Conservation (phyloP, 2,329 filamentous ascomycete species). For the Aspergillus fischeri region DNA sequence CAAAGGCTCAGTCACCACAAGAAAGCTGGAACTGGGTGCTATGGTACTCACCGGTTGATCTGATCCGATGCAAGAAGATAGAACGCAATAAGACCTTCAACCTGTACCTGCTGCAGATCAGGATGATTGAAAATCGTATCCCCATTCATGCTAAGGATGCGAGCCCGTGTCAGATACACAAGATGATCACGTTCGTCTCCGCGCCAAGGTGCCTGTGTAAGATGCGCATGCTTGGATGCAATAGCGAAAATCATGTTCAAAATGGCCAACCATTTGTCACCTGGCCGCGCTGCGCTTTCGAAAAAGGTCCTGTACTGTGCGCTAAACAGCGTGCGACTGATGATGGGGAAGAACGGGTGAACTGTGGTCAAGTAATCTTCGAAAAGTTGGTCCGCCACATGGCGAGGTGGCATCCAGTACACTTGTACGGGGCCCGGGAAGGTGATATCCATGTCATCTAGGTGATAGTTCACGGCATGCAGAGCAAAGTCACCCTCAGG, state of each 20-base stretch:
- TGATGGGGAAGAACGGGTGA: slow-evolving; percentile 44
- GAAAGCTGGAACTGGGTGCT: neutral
- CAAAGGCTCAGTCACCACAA: neutral
- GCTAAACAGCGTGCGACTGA: slow-evolving; percentile 38
- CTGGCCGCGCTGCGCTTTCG: slow-evolving; percentile 30
- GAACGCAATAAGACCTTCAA: slow-evolving; percentile 41
- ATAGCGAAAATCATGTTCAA: slow-evolving; percentile 47
- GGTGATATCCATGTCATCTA: slow-evolving; percentile 43
- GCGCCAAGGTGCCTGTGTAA: slow-evolving; percentile 40
- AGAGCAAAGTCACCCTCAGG: slow-evolving; percentile 30
- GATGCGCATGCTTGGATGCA: slow-evolving; percentile 40
- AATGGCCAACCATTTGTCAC: slow-evolving; percentile 42
- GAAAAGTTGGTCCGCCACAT: slow-evolving; percentile 39
- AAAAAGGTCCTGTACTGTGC: slow-evolving; percentile 40
- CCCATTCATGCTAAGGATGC: slow-evolving; percentile 40
- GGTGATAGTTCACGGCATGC: slow-evolving; percentile 37
- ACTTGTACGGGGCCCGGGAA: slow-evolving; percentile 38
- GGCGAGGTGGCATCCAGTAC: slow-evolving; percentile 40
- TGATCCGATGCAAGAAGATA: slow-evolving; percentile 42
- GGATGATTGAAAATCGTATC: slow-evolving; percentile 42
- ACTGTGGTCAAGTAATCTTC: slow-evolving; percentile 40
- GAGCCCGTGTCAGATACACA: slow-evolving; percentile 41
- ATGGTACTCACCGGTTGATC: slow-evolving; percentile 38
- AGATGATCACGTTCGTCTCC: slow-evolving; percentile 42
- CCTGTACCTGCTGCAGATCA: slow-evolving; percentile 45